These are phyloP conservation scores for Vinca minor DNA, from an alignment of 257 asterid genomes.

Conservation along the genomic window DNA sequence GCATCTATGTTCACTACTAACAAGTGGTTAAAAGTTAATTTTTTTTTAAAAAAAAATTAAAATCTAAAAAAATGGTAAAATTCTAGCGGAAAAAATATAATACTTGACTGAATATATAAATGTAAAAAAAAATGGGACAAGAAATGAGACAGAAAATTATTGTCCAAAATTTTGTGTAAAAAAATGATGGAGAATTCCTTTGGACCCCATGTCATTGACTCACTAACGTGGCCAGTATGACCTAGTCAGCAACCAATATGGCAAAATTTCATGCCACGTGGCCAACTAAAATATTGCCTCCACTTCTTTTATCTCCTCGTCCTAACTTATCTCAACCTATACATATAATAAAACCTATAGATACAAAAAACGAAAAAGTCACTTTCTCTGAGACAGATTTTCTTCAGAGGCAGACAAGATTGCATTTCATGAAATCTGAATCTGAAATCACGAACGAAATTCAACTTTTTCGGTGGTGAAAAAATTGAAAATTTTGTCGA, in stretches of 20 bases:
- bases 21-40: no score
- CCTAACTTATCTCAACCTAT: slow-evolving; percentile 17
- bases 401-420: slow-evolving; percentile 1
- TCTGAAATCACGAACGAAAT: slow-evolving; percentile 23
- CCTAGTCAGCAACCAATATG: slow-evolving; percentile 31
- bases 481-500: not conserved
- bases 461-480: slow-evolving; percentile 6
- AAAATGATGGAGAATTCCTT: no score
- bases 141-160: no score
- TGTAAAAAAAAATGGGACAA: no score
- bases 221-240: slow-evolving; percentile 50
- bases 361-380: not conserved
- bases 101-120: no score
- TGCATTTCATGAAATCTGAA: slow-evolving; percentile 22
- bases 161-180: no score
- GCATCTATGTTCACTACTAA: no score
- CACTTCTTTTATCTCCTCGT: slow-evolving; percentile 67
- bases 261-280: slow-evolving; percentile 46
- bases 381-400: not conserved
- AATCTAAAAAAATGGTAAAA: no score
- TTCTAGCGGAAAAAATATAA: no score
- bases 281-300: slow-evolving; percentile 43
- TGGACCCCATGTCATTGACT: not conserved
- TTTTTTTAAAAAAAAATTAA: no score
- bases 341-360: not conserved